phyloP scores from a whole-genome alignment of 2,329 filamentous ascomycete genomes.

The Botrytis pseudocinerea region DNA sequence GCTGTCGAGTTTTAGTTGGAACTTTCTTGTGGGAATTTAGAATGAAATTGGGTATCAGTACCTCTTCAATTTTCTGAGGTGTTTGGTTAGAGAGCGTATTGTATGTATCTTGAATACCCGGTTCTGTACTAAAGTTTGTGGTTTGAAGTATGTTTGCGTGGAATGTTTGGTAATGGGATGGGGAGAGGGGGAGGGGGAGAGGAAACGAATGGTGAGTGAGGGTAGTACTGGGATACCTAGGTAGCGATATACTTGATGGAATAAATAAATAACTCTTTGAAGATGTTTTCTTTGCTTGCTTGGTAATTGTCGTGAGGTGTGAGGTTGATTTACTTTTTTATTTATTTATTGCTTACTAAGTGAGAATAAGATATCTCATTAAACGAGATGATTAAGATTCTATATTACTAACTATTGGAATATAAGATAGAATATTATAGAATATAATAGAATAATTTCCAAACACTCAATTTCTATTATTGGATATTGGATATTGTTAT shows the following conservation, averaged over 20 bases:
- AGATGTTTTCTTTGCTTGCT: not conserved
- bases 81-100: not conserved
- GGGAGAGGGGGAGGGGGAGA: not conserved
- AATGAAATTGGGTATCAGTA: not conserved
- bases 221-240: not conserved
- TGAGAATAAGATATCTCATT: too few species aligned
- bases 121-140: not conserved
- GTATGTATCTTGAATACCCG: conserved; percentile 15
- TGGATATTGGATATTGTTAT: too few species aligned
- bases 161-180: not conserved
- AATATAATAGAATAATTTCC: too few species aligned
- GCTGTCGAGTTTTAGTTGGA: not conserved
- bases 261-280: not conserved
- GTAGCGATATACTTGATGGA: not conserved
- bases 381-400: too few species aligned
- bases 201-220: not conserved
- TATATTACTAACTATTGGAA: too few species aligned
- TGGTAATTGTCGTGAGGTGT: not conserved
- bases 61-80: not conserved
- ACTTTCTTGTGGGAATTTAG: not conserved
- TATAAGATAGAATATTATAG: too few species aligned
- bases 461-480: too few species aligned
- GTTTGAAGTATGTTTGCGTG: not conserved
- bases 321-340: too few species aligned
- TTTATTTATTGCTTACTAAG: too few species aligned